Evolutionary conservation across 1,139 yeast species (phyloP), one percentile per base, ranked within the genome.

Genomic region (Zygoascus hellenicus): DNA sequence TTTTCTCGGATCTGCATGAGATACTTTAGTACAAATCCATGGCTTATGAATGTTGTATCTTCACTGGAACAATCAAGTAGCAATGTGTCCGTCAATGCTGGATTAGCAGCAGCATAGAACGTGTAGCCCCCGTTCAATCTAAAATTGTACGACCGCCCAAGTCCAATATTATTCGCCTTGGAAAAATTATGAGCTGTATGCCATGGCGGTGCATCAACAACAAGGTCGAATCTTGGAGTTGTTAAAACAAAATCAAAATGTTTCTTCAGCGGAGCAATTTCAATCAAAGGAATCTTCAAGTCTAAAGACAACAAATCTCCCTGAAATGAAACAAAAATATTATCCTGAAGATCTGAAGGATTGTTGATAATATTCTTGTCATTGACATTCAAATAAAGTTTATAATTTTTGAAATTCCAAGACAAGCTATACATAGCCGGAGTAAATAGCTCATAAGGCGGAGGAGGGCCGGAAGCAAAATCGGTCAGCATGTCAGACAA

Each of bases 141-240:
- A 55, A 89, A 83, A 47, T 81, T 75, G 38, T 76, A 70, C 0
- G 88, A 79, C 48, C 80, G 70, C 0, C 96, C 97, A 28, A 82
- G 68, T 38, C 77, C 78, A 15, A 78, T 75, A 26, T 74, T 71
- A 67, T 84, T 64, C 1, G 31, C 38, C 15, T 42, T 32, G 15
- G 45, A 38, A 55, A 90, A 92, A 42, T 85, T 82, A 54, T 81
- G 76, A 14, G 81, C 69, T 0, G 97, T 89, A 60, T 88, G 95
- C 96, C 97, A 92, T 0, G 92, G 83, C 0, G 97, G 97, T 0
- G 94, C 78, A 51, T 81, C 84, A 5, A 90, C 65, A 0, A 77
- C 69, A 42, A 90, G 60, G 46, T 81, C 77, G 55, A 88, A 79
- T 45, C 66, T 66, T 0, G 88, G 80, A 0, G 96, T 83, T 35